phyloP scores from a whole-genome alignment of 2,329 filamentous ascomycete genomes.

The Aureobasidium pullulans region DNA sequence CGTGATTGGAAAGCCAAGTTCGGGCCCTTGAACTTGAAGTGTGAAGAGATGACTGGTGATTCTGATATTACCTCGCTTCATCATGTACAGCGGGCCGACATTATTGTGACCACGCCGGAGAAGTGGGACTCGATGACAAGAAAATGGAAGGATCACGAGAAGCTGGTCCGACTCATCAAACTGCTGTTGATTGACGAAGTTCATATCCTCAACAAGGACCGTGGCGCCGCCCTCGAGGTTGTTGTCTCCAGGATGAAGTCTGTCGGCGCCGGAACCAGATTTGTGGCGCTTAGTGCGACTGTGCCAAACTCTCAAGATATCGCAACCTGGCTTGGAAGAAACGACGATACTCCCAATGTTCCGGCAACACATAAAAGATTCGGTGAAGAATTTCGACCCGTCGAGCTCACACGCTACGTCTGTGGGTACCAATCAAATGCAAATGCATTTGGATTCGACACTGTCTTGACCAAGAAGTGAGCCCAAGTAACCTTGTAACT shows the following conservation, averaged over 20 bases:
- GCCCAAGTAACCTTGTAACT: background rate
- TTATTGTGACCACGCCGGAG: conserved; percentile 82
- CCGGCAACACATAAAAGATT: conserved; percentile 64
- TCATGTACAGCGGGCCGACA: conserved; percentile 64
- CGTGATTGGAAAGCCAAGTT: conserved; percentile 76
- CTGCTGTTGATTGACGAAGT: conserved; percentile 83
- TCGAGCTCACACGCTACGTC: conserved; percentile 68
- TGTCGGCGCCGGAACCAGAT: conserved; percentile 65
- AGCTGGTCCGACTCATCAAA: conserved; percentile 65
- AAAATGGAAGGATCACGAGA: conserved; percentile 76
- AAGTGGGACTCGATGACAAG: conserved; percentile 88
- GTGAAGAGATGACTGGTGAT: conserved; percentile 75
- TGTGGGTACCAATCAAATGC: conserved; percentile 57
- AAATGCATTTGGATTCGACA: conserved; percentile 76
- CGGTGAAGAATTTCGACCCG: conserved; percentile 72
- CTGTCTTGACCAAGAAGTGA: conserved; percentile 53
- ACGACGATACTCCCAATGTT: conserved; percentile 49
- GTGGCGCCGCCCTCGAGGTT: conserved; percentile 73
- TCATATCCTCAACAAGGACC: conserved; percentile 72
- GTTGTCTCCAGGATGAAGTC: conserved; percentile 85
- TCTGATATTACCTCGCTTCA: conserved; percentile 60
- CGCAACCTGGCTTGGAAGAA: conserved; percentile 68
- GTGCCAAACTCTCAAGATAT: conserved; percentile 77
- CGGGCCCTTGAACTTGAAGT: conserved; percentile 56
- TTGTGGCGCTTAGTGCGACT: conserved; percentile 75